Conservation (phyloP, 345 rosid genomes). For the Moricandia arvensis region DNA sequence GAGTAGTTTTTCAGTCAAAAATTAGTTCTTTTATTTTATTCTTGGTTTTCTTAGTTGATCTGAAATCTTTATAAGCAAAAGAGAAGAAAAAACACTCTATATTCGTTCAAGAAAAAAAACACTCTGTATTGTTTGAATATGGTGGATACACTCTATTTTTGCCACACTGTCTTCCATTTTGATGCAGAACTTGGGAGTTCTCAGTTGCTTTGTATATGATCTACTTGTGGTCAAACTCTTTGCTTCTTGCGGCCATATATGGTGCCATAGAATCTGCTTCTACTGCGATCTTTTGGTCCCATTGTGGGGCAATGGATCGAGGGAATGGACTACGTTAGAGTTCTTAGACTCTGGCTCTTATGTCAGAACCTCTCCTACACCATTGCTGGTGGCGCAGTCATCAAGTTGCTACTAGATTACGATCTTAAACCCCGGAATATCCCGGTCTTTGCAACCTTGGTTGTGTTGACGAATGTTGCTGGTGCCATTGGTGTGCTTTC, state of each 20-base stretch:
- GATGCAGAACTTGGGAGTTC: conserved; percentile 91
- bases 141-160: neutral
- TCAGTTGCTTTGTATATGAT: conserved; percentile 90
- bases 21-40: neutral
- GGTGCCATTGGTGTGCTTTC: conserved; percentile 83
- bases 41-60: neutral
- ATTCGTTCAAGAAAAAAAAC: neutral
- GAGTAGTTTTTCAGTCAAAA: neutral
- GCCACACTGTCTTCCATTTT: neutral
- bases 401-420: conserved; percentile 50
- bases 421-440: conserved; percentile 44
- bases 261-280: conserved; percentile 75
- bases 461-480: conserved; percentile 51
- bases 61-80: neutral
- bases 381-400: conserved; percentile 65
- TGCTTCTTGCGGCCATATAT: conserved; percentile 71
- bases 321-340: conserved; percentile 55
- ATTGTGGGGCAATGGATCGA: conserved; percentile 66
- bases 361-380: conserved; percentile 73
- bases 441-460: conserved; percentile 44
- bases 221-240: conserved; percentile 79
- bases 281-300: conserved; percentile 72
- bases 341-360: conserved; percentile 71
- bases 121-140: neutral
- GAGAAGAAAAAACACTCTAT: neutral